phyloP scores from a whole-genome alignment of 164 flowering plant genomes.

The Taxillus chinensis region DNA sequence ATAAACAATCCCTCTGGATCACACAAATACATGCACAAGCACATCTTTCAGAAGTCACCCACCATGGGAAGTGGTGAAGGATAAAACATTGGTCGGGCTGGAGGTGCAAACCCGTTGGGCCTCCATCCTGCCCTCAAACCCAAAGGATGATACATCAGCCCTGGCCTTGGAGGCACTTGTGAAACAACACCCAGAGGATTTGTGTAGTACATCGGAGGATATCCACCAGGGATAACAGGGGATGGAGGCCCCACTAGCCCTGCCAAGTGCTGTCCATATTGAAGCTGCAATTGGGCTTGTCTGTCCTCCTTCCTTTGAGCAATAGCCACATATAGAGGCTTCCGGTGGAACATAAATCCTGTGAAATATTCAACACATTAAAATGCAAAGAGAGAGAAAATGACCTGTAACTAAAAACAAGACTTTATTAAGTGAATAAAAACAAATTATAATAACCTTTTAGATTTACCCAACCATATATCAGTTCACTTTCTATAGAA shows the following conservation, averaged over 20 bases:
- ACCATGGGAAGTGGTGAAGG: conserved; percentile 37
- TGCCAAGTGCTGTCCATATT: conserved; percentile 41
- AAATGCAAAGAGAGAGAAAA: not conserved
- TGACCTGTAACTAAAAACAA: too few species aligned
- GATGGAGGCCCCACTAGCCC: conserved; percentile 49
- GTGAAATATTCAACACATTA: conserved; percentile 6
- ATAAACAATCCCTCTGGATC: too few species aligned
- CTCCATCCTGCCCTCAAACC: conserved; percentile 77
- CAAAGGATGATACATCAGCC: conserved; percentile 59
- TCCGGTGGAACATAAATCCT: conserved; percentile 61
- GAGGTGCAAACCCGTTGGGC: conserved; percentile 36
- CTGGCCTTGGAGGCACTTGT: conserved; percentile 44
- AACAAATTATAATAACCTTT: too few species aligned
- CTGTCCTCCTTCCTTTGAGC: conserved; percentile 91
- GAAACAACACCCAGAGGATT: conserved; percentile 44
- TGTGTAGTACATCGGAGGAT: conserved; percentile 50
- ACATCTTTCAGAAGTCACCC: conserved; percentile 2
- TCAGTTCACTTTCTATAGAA: too few species aligned
- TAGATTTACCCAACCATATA: too few species aligned
- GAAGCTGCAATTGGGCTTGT: conserved; percentile 53
- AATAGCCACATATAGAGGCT: conserved; percentile 75
- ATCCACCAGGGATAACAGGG: conserved; percentile 51
- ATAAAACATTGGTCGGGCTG: conserved; percentile 43
- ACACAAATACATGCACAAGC: too few species aligned
- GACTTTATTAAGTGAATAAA: too few species aligned